These are phyloP conservation scores for Neurospora sp. DNA, from an alignment of 495 filamentous ascomycete genomes.

Conservation along the genomic window DNA sequence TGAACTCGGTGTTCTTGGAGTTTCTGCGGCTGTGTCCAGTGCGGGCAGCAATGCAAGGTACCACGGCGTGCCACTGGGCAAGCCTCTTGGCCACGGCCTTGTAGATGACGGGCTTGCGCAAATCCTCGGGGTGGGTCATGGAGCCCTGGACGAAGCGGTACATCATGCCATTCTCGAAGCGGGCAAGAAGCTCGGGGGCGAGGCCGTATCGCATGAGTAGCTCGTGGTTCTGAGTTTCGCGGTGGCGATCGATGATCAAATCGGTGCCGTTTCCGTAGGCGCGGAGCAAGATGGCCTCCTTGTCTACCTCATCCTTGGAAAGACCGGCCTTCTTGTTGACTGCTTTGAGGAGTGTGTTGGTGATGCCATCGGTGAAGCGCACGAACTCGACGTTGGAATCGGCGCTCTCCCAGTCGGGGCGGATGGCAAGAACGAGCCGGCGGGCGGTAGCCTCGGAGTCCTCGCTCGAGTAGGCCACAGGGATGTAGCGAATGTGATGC, in stretches of 20 bases:
- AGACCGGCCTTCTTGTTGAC: constrained; percentile 71
- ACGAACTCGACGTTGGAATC: constrained; percentile 77
- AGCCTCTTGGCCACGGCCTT: constrained; percentile 72
- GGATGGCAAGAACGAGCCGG: constrained; percentile 65
- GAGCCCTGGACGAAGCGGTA: constrained; percentile 82
- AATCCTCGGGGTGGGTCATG: constrained; percentile 67
- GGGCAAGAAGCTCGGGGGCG: constrained; percentile 77
- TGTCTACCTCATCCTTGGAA: constrained; percentile 67
- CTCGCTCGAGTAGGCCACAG: constrained; percentile 63
- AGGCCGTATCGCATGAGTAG: constrained; percentile 68
- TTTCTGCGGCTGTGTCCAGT: constrained; percentile 27
- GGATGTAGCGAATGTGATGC: constrained; percentile 44
- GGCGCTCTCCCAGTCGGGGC: constrained; percentile 69
- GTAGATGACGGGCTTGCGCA: constrained; percentile 63
- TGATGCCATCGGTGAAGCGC: constrained; percentile 94
- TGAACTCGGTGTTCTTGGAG: constrained; percentile 14
- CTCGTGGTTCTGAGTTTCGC: constrained; percentile 57
- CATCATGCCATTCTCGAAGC: constrained; percentile 92
- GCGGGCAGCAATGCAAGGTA: constrained; percentile 46
- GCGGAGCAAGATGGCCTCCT: constrained; percentile 79
- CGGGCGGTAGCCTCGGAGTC: constrained; percentile 69
- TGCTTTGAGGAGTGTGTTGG: constrained; percentile 88
- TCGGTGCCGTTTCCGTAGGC: constrained; percentile 94
- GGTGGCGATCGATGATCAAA: constrained; percentile 90
- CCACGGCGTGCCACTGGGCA: constrained; percentile 84